Evolutionary conservation across 73 alveolate species (phyloP).

Genomic region (Uronychia setigera): DNA sequence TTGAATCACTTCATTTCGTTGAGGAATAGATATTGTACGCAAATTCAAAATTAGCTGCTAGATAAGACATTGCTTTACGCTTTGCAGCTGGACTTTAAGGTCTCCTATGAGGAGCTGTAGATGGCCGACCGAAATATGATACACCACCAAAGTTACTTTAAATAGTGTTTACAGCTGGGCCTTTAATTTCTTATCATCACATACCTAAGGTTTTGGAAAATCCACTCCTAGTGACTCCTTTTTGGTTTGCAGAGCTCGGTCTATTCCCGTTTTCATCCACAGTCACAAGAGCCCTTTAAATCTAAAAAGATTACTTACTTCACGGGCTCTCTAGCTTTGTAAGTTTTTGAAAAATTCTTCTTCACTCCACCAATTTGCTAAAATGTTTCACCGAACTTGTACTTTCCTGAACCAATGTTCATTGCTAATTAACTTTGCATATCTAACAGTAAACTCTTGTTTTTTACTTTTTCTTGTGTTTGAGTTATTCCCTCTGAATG

Average conservation of each 20-base stretch:
- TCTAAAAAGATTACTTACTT: background rate
- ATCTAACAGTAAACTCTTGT: background rate
- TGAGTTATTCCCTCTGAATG: background rate
- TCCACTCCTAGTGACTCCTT: too few relatives aligned
- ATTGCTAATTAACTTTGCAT: background rate
- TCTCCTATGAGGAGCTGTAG: slow-evolving; percentile 9
- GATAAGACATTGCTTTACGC: background rate
- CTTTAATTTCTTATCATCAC: background rate
- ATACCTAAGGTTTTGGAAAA: background rate
- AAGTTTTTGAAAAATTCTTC: background rate
- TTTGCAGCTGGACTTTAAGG: slow-evolving; percentile 8
- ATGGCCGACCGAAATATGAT: slow-evolving; percentile 4
- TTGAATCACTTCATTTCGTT: background rate
- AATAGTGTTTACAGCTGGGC: background rate
- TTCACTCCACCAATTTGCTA: background rate
- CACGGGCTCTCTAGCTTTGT: background rate
- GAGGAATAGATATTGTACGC: slow-evolving; percentile 9
- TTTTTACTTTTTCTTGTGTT: background rate
- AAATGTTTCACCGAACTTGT: background rate
- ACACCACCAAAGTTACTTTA: background rate
- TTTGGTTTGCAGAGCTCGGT: background rate
- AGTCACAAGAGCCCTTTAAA: background rate
- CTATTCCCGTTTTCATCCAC: background rate
- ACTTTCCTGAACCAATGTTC: background rate
- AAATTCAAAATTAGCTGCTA: slow-evolving; percentile 10